These are phyloP conservation scores for Thraustochytrium sp. DNA, from an alignment of 352 stramenopile species.

Conservation along the genomic window DNA sequence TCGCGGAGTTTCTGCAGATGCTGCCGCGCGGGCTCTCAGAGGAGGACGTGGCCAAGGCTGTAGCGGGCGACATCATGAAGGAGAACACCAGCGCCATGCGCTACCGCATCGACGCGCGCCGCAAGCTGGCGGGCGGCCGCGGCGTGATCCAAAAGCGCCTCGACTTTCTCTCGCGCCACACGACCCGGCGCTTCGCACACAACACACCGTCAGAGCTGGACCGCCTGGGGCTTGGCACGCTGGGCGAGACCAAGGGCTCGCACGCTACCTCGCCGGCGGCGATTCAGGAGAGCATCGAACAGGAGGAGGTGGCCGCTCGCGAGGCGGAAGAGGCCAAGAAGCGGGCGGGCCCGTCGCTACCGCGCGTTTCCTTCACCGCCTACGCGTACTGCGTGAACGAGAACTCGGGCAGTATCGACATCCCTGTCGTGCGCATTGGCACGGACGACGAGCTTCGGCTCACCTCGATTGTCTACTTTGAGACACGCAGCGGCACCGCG, in stretches of 20 bases:
- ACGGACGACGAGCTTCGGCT: not conserved
- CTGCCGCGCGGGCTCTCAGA: conserved; percentile 2
- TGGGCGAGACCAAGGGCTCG: not conserved
- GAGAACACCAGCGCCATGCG: not conserved
- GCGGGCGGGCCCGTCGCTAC: not conserved
- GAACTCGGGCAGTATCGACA: conserved; percentile 19
- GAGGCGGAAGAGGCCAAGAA: not conserved
- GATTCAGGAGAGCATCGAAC: too few relatives aligned
- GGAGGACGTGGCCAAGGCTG: not conserved
- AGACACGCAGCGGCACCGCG: conserved; percentile 28
- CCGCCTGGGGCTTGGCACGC: not conserved
- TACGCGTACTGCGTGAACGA: conserved; percentile 33
- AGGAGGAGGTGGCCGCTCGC: not conserved
- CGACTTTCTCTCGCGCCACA: conserved; percentile 21
- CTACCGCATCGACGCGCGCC: conserved; percentile 26
- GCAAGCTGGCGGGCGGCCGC: conserved; percentile 23
- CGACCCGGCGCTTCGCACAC: not conserved
- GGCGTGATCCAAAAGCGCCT: conserved; percentile 4
- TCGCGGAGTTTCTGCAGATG: not conserved
- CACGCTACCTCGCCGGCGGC: too few relatives aligned
- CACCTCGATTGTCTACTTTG: conserved; percentile 33
- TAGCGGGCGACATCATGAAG: conserved; percentile 7
- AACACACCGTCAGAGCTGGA: conserved; percentile 8
- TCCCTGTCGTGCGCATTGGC: conserved; percentile 27
- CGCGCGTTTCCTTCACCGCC: conserved; percentile 9